Percentiles rank a stretch among this genome's conserved stretches.
phyloP scores from a whole-genome alignment of 169 alveolate species.

The Eimeria falciformis region DNA sequence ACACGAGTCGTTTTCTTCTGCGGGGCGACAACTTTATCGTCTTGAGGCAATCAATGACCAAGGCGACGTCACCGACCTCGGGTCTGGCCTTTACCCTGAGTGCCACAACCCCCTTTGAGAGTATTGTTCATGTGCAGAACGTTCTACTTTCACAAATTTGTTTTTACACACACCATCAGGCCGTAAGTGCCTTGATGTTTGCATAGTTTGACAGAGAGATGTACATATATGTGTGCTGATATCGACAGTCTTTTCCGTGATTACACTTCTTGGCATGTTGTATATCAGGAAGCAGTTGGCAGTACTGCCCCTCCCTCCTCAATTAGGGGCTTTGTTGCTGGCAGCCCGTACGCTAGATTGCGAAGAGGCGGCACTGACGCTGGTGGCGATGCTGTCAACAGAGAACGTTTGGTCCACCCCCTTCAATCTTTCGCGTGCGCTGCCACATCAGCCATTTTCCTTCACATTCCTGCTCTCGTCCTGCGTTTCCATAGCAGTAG shows the following conservation, averaged over 20 bases:
- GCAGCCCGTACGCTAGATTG: constrained; percentile 91
- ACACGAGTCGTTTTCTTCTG: constrained; percentile 98
- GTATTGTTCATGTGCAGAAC: not conserved
- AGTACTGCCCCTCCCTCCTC: constrained; percentile 98
- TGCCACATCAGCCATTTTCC: not conserved
- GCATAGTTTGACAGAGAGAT: not conserved
- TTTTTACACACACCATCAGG: not conserved
- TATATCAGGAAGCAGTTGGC: constrained; percentile 91
- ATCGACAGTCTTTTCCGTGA: not conserved
- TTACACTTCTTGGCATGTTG: too few species aligned
- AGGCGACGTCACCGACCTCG: constrained; percentile 96
- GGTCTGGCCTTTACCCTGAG: constrained; percentile 78
- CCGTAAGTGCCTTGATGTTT: not conserved
- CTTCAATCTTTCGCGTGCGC: constrained; percentile 49
- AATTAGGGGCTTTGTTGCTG: constrained; percentile 96
- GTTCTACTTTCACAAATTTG: not conserved
- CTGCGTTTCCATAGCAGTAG: not conserved
- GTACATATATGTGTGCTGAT: not conserved
- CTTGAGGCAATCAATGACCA: constrained; percentile 98
- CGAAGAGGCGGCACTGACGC: constrained; percentile 95
- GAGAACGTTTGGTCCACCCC: constrained; percentile 93
- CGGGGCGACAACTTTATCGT: constrained; percentile 95
- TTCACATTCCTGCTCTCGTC: not conserved
- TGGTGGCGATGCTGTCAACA: constrained; percentile 98
- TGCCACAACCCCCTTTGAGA: not conserved